Evolutionary conservation across 1,284 basidiomycete species (phyloP), one percentile per base, ranked within the genome.

Genomic region (Ganoderma multipileum): DNA sequence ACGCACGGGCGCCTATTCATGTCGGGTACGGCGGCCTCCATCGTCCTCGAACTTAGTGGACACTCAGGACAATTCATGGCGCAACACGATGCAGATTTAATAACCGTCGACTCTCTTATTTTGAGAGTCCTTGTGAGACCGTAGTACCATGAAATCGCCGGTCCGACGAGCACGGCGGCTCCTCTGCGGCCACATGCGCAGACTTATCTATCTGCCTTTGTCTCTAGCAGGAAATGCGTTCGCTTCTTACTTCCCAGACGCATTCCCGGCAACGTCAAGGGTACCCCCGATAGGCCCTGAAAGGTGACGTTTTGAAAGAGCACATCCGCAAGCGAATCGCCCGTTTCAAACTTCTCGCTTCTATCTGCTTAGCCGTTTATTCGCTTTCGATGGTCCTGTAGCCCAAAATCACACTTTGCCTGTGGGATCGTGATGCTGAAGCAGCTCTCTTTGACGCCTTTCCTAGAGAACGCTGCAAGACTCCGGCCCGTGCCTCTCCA

Each of bases 401-500:
- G 58, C 58, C 18, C 39, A 14, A 42, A 60, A 33, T 33, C 8
- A 33, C 33, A 33, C 33, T 5, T 60, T 9, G 28, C n/a, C n/a
- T 38, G 58, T 18, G 20, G 14, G n/a, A 42, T 60, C 61, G 44
- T 50, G 50, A 67, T 44, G 26, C 66, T 63, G 61, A 66, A 23
- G 23, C 39, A n/a, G 12, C 9, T 41, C 23, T 60, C 38, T 60
- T 41, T 39, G 33, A 33, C 55, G 42, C 16, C 41, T 30, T 54
- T 9, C n/a, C 23, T 61, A 84, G 83, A 74, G 74, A 47, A 73
- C 72, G 23, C 70, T 84, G 33, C 63, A 79, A 59, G 77, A 69
- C 28, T 75, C 76, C 2, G 70, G 74, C 1, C 66, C 76, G 0
- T 69, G 74, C 47, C 70, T 84, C 5, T 68, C 72, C 41, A 70